These are phyloP conservation scores for Fragaria vesca DNA, from an alignment of 306 rosid genomes.

Conservation along the genomic window DNA sequence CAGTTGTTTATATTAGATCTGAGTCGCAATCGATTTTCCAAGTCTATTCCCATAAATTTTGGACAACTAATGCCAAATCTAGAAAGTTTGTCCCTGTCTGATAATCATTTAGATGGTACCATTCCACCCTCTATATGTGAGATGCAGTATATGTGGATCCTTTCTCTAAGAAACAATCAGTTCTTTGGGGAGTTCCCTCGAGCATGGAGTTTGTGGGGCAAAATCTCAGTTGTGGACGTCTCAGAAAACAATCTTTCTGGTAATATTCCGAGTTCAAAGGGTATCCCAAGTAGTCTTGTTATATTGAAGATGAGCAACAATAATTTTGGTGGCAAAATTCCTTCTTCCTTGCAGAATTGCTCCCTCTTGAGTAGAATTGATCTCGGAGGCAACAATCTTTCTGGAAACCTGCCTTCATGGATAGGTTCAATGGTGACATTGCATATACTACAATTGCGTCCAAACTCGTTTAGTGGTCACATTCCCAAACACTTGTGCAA, in stretches of 20 bases:
- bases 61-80: no score
- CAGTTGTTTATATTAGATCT: no score
- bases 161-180: no score
- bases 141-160: neutral
- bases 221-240: no score
- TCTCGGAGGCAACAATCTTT: conserved; percentile 17
- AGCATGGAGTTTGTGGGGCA: neutral
- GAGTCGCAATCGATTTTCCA: no score
- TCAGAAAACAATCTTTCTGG: neutral
- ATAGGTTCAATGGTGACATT: neutral
- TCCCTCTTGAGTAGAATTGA: conserved; percentile 2
- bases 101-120: no score
- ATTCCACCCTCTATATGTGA: no score
- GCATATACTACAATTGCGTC: neutral
- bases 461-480: conserved; percentile 5
- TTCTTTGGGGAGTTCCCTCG: neutral
- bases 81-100: no score
- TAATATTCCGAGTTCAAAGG: neutral
- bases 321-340: neutral
- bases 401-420: conserved; percentile 21
- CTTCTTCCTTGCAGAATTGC: neutral
- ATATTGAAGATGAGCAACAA: neutral
- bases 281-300: neutral
- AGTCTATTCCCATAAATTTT: no score
- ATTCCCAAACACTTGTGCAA: conserved; percentile 14